phyloP scores from a whole-genome alignment of 306 rosid genomes.

The peach (Prunus persica) region DNA sequence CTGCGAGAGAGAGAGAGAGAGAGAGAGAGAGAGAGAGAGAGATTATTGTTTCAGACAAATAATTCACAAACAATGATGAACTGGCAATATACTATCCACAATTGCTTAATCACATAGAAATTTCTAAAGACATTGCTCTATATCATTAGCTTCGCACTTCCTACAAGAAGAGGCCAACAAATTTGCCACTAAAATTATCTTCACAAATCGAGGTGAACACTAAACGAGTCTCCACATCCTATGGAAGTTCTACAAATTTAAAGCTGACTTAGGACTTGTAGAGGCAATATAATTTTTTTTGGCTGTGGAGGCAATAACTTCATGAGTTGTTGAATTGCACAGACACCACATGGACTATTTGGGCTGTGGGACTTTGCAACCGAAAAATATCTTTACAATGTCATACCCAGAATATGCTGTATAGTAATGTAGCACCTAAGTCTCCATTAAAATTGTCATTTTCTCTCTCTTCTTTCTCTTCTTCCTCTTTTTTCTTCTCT shows the following conservation, averaged over 20 bases:
- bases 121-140: neutral
- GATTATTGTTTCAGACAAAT: neutral
- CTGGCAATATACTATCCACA: neutral
- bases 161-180: neutral
- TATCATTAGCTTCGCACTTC: neutral
- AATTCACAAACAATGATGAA: neutral
- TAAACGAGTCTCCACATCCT: neutral
- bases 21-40: slow-evolving; percentile 15
- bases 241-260: neutral
- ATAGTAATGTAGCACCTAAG: no score
- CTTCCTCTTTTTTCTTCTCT: no score
- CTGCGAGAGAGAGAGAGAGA: slow-evolving; percentile 34
- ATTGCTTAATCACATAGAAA: neutral
- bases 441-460: no score
- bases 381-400: no score
- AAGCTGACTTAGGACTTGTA: neutral
- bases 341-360: no score
- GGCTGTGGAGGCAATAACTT: neutral
- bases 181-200: neutral
- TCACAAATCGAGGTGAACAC: neutral
- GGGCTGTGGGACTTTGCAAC: no score
- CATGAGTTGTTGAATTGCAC: neutral
- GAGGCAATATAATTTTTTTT: neutral
- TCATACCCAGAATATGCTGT: no score
- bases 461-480: no score